Evolutionary conservation across 2,329 filamentous ascomycete species (phyloP).

Genomic region (Cordyceps cateniannulata): DNA sequence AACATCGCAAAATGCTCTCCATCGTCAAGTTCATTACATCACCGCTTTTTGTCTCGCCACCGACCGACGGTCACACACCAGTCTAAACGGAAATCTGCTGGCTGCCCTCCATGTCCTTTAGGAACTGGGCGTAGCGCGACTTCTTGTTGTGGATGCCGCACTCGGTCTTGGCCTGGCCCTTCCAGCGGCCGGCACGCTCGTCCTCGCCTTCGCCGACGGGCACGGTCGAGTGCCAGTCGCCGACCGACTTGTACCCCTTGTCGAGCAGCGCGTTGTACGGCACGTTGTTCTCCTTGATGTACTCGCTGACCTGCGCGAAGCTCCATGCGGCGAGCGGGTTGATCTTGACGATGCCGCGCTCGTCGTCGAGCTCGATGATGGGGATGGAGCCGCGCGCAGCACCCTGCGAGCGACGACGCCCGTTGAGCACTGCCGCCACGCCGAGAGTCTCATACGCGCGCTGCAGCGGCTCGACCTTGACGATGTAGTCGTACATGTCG

Average conservation of each 20-base stretch:
- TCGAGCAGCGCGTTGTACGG: conserved; percentile 92
- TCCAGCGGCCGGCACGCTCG: conserved; percentile 94
- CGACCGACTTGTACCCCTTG: conserved; percentile 93
- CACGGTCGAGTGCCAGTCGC: conserved; percentile 95
- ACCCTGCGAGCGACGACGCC: conserved; percentile 84
- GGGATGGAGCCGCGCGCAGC: conserved; percentile 85
- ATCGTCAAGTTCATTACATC: conserved; percentile 10
- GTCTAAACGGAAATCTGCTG: conserved; percentile 31
- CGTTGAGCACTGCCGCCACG: conserved; percentile 87
- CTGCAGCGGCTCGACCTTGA: conserved; percentile 95
- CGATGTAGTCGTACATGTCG: conserved; percentile 91
- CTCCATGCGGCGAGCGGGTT: conserved; percentile 94
- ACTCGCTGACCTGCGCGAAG: conserved; percentile 82
- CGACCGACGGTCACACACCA: not conserved
- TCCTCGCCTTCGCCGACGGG: conserved; percentile 89
- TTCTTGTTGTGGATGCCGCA: conserved; percentile 99
- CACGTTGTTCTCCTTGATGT: conserved; percentile 79
- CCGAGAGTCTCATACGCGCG: conserved; percentile 82
- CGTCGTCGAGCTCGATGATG: conserved; percentile 84
- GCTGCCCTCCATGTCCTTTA: conserved; percentile 67
- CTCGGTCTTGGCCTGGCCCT: conserved; percentile 91
- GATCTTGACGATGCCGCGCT: conserved; percentile 89
- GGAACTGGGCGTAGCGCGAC: conserved; percentile 82
- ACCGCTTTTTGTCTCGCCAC: not conserved
- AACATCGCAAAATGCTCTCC: not conserved